These are phyloP conservation scores for Yarrowia keelungensis DNA, from an alignment of 805 yeast species.

Conservation along the genomic window DNA sequence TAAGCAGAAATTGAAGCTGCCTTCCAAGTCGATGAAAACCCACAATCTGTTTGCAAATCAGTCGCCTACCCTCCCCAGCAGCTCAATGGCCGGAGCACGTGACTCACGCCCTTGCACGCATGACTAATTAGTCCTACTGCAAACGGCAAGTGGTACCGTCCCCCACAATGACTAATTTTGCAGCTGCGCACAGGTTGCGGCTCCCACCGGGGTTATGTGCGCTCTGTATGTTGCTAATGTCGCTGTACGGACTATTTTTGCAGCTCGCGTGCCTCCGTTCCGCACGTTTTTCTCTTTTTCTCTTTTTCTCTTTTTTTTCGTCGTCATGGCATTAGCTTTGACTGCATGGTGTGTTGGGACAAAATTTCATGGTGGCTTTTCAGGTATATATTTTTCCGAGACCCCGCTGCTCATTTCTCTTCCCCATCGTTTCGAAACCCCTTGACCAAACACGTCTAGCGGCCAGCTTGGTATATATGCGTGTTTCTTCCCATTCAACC, in stretches of 20 bases:
- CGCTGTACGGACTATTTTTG: no score
- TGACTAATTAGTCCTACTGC: neutral
- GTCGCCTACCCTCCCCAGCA: no score
- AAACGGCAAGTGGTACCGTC: neutral
- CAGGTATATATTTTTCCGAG: conserved; percentile 1
- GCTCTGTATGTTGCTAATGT: no score
- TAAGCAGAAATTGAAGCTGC: no score
- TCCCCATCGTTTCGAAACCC: neutral
- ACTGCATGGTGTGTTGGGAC: neutral
- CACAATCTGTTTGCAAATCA: no score
- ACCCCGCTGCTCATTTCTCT: neutral
- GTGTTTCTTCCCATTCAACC: conserved; percentile 38
- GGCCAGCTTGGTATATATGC: conserved; percentile 39
- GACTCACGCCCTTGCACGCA: no score
- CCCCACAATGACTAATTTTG: conserved; percentile 18
- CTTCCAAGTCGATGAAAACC: no score
- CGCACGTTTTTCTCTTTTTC: no score
- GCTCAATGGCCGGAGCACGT: no score
- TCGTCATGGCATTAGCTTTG: no score
- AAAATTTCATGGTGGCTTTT: neutral
- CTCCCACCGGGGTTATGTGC: neutral
- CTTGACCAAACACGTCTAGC: conserved; percentile 28
- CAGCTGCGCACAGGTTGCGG: neutral
- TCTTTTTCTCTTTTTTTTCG: no score
- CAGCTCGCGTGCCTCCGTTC: no score